phyloP scores from a whole-genome alignment of 2,329 filamentous ascomycete genomes.

The Hypoxylon sp. region DNA sequence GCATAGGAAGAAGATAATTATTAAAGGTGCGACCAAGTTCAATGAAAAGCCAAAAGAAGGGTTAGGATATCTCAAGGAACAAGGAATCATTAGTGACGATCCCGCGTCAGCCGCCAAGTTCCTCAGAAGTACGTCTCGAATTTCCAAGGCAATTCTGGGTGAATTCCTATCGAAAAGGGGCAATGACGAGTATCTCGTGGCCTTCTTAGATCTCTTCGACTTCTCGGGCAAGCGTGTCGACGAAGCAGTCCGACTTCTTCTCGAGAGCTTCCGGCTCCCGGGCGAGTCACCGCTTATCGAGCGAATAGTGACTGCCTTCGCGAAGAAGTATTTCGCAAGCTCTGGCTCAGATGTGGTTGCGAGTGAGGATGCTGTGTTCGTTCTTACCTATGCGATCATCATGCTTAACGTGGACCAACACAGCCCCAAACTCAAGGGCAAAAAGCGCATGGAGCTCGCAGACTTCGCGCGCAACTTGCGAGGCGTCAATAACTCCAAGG shows the following conservation, averaged over 20 bases:
- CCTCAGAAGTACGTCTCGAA: constrained; percentile 85
- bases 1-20: constrained; percentile 87
- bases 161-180: constrained; percentile 94
- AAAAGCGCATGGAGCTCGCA: constrained; percentile 85
- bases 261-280: constrained; percentile 93
- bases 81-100: constrained; percentile 88
- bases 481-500: constrained; percentile 86
- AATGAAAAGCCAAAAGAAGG: constrained; percentile 95
- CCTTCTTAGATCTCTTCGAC: constrained; percentile 89
- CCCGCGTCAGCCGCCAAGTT: constrained; percentile 87
- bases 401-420: constrained; percentile 98
- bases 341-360: constrained; percentile 81
- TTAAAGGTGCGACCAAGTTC: constrained; percentile 90
- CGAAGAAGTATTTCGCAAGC: constrained; percentile 84
- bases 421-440: constrained; percentile 86
- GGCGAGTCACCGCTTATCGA: constrained; percentile 95
- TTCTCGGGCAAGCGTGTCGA: constrained; percentile 90
- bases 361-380: constrained; percentile 88
- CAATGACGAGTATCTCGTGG: constrained; percentile 86
- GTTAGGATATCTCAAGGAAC: constrained; percentile 85
- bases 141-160: constrained; percentile 92
- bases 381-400: constrained; percentile 96
- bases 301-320: constrained; percentile 88
- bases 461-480: constrained; percentile 92
- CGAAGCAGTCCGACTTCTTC: constrained; percentile 87